Conservation (phyloP, 345 rosid genomes). For the Raphanus raphanistrum region DNA sequence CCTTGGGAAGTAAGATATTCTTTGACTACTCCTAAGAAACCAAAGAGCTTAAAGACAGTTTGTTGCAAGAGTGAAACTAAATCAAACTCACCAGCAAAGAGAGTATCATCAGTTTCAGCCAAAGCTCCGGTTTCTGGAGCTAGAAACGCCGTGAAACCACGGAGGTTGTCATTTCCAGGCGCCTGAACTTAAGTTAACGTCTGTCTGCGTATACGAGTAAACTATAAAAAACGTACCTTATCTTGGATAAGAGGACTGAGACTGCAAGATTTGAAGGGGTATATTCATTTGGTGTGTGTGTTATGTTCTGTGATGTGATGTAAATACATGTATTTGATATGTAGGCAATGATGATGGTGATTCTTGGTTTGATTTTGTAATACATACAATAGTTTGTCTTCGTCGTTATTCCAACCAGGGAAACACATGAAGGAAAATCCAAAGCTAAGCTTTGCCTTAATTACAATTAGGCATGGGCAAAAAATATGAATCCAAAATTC, state of each 20-base stretch:
- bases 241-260: background rate
- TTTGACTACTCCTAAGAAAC: slow-evolving; percentile 58
- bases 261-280: background rate
- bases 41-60: slow-evolving; percentile 42
- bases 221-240: slow-evolving; percentile 2
- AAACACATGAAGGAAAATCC: background rate
- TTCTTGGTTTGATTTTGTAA: slow-evolving; percentile 14
- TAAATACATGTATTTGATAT: slow-evolving; percentile 27
- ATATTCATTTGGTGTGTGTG: slow-evolving; percentile 6
- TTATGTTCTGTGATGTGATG: slow-evolving; percentile 10
- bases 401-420: background rate
- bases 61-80: slow-evolving; percentile 42
- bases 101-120: slow-evolving; percentile 45
- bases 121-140: slow-evolving; percentile 49
- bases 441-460: background rate
- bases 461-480: background rate
- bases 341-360: slow-evolving; percentile 6
- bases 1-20: slow-evolving; percentile 89
- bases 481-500: too few relatives aligned
- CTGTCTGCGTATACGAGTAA: background rate
- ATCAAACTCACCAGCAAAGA: slow-evolving; percentile 51
- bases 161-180: slow-evolving; percentile 73
- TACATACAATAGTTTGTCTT: slow-evolving; percentile 8
- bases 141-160: slow-evolving; percentile 44
- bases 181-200: slow-evolving; percentile 19